These are phyloP conservation scores for Starmerella powellii DNA, from an alignment of 805 yeast species.

Conservation along the genomic window DNA sequence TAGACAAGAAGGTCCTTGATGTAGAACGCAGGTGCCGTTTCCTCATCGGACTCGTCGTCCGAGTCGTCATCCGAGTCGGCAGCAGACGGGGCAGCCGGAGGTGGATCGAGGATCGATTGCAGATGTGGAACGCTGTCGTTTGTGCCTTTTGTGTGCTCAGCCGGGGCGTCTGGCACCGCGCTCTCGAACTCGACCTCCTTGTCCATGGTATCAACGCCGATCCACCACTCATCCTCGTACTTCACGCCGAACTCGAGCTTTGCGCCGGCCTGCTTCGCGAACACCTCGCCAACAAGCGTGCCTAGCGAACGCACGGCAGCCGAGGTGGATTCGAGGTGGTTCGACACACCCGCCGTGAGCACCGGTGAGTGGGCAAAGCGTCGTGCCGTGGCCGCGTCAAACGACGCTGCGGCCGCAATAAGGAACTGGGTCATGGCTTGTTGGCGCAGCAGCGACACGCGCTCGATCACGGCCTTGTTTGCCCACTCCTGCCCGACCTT, in stretches of 20 bases:
- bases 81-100: background rate
- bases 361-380: conserved; percentile 29
- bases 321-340: conserved; percentile 42
- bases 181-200: background rate
- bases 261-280: conserved; percentile 22
- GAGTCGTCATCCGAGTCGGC: conserved; percentile 26
- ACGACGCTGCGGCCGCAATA: conserved; percentile 29
- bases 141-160: too few species aligned
- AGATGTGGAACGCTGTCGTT: background rate
- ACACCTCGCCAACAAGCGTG: conserved; percentile 43
- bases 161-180: too few species aligned
- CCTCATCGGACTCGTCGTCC: conserved; percentile 23
- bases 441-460: conserved; percentile 36
- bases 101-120: background rate
- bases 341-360: conserved; percentile 43
- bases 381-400: conserved; percentile 21
- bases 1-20: conserved; percentile 58
- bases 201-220: conserved; percentile 15
- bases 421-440: conserved; percentile 39
- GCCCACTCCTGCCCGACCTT: conserved; percentile 30
- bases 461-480: conserved; percentile 30
- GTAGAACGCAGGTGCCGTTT: conserved; percentile 46
- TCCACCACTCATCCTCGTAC: conserved; percentile 20
- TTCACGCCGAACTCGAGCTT: conserved; percentile 25
- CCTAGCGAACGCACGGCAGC: conserved; percentile 40